A percentile compares a stretch with the other conserved stretches of the same genome.
phyloP scores from a whole-genome alignment of 495 filamentous ascomycete genomes.

The Cryomyces minteri region DNA sequence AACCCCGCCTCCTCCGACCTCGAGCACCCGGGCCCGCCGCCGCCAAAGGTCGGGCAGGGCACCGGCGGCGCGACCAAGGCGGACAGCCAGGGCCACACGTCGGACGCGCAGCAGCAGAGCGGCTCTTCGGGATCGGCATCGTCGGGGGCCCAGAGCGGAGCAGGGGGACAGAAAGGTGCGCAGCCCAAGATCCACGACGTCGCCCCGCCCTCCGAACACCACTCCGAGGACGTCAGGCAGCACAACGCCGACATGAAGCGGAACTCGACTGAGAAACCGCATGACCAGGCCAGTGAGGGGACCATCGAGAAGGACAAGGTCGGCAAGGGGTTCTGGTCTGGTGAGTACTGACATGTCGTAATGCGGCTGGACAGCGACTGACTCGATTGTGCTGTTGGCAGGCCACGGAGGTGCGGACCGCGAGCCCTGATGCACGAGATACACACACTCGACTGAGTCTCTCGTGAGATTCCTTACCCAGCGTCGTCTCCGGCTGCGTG shows the following conservation, averaged over 20 bases:
- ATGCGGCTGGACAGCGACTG: too few relatives aligned
- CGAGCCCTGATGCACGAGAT: too few relatives aligned
- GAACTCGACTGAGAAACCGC: conserved; percentile 24
- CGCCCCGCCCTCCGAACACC: conserved; percentile 20
- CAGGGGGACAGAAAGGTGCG: conserved; percentile 10
- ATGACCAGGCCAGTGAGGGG: conserved; percentile 10
- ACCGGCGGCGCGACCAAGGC: conserved; percentile 2
- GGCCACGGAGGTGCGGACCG: too few relatives aligned
- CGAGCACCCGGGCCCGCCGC: conserved; percentile 21
- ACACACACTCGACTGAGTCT: too few relatives aligned
- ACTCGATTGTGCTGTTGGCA: too few relatives aligned
- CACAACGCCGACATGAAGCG: conserved; percentile 43
- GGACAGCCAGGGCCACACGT: background rate
- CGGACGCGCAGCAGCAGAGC: background rate
- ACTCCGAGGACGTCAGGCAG: conserved; percentile 25
- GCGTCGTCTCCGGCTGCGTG: too few relatives aligned
- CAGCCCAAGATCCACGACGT: conserved; percentile 27
- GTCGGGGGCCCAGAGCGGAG: background rate
- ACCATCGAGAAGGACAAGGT: conserved; percentile 18
- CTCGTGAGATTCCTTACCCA: too few relatives aligned
- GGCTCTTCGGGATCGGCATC: background rate
- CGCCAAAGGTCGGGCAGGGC: conserved; percentile 9
- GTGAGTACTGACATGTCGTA: conserved; percentile 24
- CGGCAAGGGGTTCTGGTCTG: conserved; percentile 13
- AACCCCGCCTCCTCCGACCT: conserved; percentile 9